Conservation (phyloP, 176 grass and related monocot species). For the Triticum urartu region DNA sequence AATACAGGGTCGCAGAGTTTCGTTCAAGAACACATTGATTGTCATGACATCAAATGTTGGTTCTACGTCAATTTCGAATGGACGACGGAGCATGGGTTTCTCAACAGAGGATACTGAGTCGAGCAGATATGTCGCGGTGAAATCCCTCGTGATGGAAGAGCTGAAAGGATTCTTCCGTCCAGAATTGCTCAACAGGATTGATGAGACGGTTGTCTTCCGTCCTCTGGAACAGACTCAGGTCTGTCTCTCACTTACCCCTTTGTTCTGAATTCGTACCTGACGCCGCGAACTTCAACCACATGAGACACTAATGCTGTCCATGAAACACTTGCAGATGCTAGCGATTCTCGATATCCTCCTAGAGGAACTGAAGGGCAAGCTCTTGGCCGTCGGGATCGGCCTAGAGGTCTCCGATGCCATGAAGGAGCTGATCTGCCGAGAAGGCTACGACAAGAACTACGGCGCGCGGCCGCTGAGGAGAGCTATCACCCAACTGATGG, state of each 20-base stretch:
- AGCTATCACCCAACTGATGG: constrained; percentile 73
- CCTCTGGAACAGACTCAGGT: constrained; percentile 85
- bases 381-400: constrained; percentile 60
- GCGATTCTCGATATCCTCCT: constrained; percentile 89
- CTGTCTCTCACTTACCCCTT: constrained; percentile 28
- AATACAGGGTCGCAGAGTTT: constrained; percentile 86
- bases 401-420: constrained; percentile 75
- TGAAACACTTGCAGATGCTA: constrained; percentile 65
- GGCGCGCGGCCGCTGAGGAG: constrained; percentile 78
- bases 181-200: constrained; percentile 93
- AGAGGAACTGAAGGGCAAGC: constrained; percentile 75
- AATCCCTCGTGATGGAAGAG: constrained; percentile 81
- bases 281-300: background rate
- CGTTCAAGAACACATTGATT: constrained; percentile 99
- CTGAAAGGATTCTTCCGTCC: constrained; percentile 91
- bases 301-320: constrained; percentile 6
- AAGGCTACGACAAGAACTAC: constrained; percentile 84
- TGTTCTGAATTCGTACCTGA: background rate
- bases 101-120: constrained; percentile 59
- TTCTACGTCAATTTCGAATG: constrained; percentile 76
- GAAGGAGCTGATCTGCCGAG: constrained; percentile 65
- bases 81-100: constrained; percentile 79
- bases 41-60: constrained; percentile 97
- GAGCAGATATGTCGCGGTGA: constrained; percentile 69
- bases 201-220: constrained; percentile 94